phyloP scores from a whole-genome alignment of 1,284 basidiomycete genomes.

The Vanrija pseudolonga region DNA sequence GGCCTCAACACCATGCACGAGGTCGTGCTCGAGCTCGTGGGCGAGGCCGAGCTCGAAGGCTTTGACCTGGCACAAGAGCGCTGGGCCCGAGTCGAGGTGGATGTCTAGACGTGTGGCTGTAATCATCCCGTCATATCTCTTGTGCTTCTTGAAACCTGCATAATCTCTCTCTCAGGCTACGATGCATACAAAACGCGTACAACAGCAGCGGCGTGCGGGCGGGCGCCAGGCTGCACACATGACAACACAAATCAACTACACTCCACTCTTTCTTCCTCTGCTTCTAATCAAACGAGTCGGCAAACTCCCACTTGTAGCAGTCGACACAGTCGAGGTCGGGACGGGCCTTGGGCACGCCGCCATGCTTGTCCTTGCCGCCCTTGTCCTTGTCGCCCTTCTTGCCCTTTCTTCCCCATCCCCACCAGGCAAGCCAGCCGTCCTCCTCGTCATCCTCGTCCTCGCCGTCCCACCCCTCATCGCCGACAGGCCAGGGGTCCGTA shows the following conservation, averaged over 20 bases:
- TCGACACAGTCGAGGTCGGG: slow-evolving; percentile 46
- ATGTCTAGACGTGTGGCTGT: neutral
- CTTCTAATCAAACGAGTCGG: slow-evolving; percentile 34
- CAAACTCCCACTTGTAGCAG: slow-evolving; percentile 50
- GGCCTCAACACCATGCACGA: slow-evolving; percentile 39
- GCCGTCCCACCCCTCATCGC: slow-evolving; percentile 46
- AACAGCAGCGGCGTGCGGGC: neutral
- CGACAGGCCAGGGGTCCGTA: slow-evolving; percentile 63
- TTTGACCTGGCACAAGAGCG: slow-evolving; percentile 36
- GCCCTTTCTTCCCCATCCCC: slow-evolving; percentile 13
- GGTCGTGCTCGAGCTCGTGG: slow-evolving; percentile 35
- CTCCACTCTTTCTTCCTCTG: neutral
- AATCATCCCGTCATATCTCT: too few relatives aligned
- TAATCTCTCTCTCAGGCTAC: neutral
- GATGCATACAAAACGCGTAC: neutral
- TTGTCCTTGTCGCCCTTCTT: slow-evolving; percentile 32
- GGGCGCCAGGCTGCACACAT: neutral
- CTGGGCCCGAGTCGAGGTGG: slow-evolving; percentile 20
- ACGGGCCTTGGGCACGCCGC: slow-evolving; percentile 45
- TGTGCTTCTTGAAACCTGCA: too few relatives aligned
- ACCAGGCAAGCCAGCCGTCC: slow-evolving; percentile 1
- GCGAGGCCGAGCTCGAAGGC: slow-evolving; percentile 38
- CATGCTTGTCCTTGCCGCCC: slow-evolving; percentile 48
- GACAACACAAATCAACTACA: neutral
- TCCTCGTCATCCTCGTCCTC: slow-evolving; percentile 7